Evolutionary conservation across 176 grass and related monocot genomes (phyloP), one percentile per base, ranked within the genome.

Genomic region (Ensete ventricosum): DNA sequence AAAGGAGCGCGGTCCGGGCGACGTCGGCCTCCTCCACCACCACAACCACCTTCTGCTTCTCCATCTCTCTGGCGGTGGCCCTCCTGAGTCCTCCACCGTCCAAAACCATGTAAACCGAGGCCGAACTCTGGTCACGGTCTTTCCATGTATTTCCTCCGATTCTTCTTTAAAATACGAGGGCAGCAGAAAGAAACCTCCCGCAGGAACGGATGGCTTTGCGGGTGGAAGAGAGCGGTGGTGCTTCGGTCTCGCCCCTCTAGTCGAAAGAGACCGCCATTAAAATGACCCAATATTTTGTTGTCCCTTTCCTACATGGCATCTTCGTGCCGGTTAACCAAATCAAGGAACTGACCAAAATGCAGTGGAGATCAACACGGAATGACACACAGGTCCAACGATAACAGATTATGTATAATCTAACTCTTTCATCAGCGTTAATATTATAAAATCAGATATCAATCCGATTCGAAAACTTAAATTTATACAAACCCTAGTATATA

Each of bases 11-110:
- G 3, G 80, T 84, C 1, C 78, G 83, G 1, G 95, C 84, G 8
- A 82, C 88, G 22, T 73, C 78, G 12, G 55, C 90, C 24, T 89
- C 95, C 90, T 99, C 95, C 64, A 94, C 95, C 50, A 99, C 78
- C 73, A 99, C 90, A 63, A 85, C 86, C 84, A 99, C 95, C 64
- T 73, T 75, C 69, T 94, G 95, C 73, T 71, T 94, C 84, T 94
- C 95, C 95, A 93, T 92, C 50, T 62, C 55, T 22, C 17, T 19
- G 14, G 57, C 14, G 3, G 57, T 60, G 17, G 4, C 57, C 57
- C 21, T 17, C 3, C 55, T n/a, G 11, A 16, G 4, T 43, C 3
- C 34, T 43, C 34, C 55, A 14, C 13, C 13, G 55, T 57, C 55
- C 55, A 19, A 57, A 6, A 43, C 34, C 34, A 43, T 43, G 34